Conservation (phyloP, 192 early-diverging fungal genomes). For the Coemansia sp. region DNA sequence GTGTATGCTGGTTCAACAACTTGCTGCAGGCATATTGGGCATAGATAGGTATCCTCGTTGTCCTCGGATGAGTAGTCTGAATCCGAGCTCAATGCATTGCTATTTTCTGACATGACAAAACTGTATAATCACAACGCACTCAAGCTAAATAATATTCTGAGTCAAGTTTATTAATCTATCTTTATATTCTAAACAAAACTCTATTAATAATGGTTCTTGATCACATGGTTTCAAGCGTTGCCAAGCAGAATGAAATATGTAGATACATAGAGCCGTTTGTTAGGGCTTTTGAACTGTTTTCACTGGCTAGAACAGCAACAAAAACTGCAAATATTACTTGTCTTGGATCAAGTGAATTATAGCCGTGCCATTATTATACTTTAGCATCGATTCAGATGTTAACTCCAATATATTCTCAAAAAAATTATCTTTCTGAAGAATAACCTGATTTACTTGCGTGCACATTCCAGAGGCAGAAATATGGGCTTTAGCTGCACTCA, state of each 20-base stretch:
- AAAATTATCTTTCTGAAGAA: background rate
- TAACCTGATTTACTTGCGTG: background rate
- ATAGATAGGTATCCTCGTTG: slow-evolving; percentile 14
- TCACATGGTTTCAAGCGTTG: background rate
- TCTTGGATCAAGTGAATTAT: background rate
- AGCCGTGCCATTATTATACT: background rate
- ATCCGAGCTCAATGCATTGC: background rate
- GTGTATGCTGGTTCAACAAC: slow-evolving; percentile 16
- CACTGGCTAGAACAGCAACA: too few relatives aligned
- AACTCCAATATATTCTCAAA: background rate
- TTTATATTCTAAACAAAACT: too few relatives aligned
- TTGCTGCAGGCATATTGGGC: slow-evolving; percentile 43
- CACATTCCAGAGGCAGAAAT: background rate
- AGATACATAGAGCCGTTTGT: background rate
- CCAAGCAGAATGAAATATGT: background rate
- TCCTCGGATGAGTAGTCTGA: background rate
- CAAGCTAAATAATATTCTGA: too few relatives aligned
- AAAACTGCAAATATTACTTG: background rate
- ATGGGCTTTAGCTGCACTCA: background rate
- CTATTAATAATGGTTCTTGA: background rate
- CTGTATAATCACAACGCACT: background rate
- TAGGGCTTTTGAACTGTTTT: too few relatives aligned
- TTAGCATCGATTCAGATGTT: background rate
- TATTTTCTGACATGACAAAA: background rate
- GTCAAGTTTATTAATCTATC: too few relatives aligned